Evolutionary conservation across 1,139 yeast genomes (phyloP).

Genomic region (Pichia cactophila): DNA sequence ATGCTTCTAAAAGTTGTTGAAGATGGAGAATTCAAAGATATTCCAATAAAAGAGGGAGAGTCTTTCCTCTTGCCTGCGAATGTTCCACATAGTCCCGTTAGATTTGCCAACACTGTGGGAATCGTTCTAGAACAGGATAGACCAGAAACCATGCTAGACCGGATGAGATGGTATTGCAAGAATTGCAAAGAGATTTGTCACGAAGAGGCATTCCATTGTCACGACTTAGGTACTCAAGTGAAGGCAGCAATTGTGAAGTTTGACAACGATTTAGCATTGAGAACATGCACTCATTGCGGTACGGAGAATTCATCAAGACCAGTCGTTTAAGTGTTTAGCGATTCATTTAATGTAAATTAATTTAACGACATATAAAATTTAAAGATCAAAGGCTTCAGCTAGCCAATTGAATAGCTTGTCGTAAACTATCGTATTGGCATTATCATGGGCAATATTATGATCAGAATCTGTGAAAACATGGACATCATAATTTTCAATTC

Average conservation of each 20-base stretch:
- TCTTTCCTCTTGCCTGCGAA: slow-evolving; percentile 79
- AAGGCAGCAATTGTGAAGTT: slow-evolving; percentile 72
- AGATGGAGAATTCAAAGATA: slow-evolving; percentile 66
- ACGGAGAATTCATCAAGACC: slow-evolving; percentile 60
- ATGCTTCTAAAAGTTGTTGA: slow-evolving; percentile 87
- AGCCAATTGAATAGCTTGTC: slow-evolving; percentile 73
- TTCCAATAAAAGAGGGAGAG: slow-evolving; percentile 76
- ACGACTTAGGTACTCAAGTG: slow-evolving; percentile 85
- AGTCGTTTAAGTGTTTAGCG: slow-evolving; percentile 17
- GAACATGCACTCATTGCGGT: slow-evolving; percentile 74
- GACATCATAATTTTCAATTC: slow-evolving; percentile 78
- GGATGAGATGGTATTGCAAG: slow-evolving; percentile 73
- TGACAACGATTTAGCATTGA: slow-evolving; percentile 51
- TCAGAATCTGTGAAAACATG: slow-evolving; percentile 92
- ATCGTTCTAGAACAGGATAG: slow-evolving; percentile 93
- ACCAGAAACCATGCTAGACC: slow-evolving; percentile 46
- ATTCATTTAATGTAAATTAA: neutral
- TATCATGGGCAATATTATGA: slow-evolving; percentile 73
- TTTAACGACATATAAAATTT: neutral
- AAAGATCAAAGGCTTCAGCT: slow-evolving; percentile 46
- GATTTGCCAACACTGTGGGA: slow-evolving; percentile 82
- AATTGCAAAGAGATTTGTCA: slow-evolving; percentile 58
- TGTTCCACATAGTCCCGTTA: slow-evolving; percentile 83
- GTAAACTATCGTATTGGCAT: slow-evolving; percentile 68
- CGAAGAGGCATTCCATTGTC: slow-evolving; percentile 65